A percentile compares a stretch with the other conserved stretches of the same genome.
Conservation (phyloP, 2,329 filamentous ascomycete genomes). For the Arthrobotrys iridis region DNA sequence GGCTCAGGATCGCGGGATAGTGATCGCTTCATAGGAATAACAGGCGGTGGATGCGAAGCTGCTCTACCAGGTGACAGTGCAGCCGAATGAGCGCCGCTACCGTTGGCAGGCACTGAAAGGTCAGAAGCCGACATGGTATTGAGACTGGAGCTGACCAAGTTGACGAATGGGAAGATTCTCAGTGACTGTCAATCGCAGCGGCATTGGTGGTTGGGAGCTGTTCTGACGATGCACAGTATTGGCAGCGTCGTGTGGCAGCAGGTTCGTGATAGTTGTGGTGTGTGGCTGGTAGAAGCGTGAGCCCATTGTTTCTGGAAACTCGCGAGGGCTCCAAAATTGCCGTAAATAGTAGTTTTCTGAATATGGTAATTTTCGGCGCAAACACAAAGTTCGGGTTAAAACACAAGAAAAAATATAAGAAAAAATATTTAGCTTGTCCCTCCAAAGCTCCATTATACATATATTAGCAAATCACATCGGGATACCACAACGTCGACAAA, state of each 20-base stretch:
- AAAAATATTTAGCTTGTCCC: slow-evolving; percentile 8
- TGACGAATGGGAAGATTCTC: not conserved
- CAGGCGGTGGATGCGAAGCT: slow-evolving; percentile 48
- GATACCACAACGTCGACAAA: too few relatives aligned
- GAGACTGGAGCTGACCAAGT: not conserved
- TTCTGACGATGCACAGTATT: not conserved
- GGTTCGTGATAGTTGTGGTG: not conserved
- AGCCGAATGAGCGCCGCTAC: slow-evolving; percentile 10
- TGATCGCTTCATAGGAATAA: slow-evolving; percentile 51
- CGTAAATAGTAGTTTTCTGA: slow-evolving; percentile 31
- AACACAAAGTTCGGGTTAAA: slow-evolving; percentile 17
- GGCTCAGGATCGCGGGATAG: slow-evolving; percentile 49
- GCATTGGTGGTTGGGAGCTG: not conserved
- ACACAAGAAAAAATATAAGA: slow-evolving; percentile 18
- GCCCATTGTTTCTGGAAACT: slow-evolving; percentile 31
- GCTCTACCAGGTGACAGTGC: slow-evolving; percentile 29
- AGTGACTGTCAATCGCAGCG: not conserved
- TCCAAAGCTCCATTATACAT: not conserved
- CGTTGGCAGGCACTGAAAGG: slow-evolving; percentile 33
- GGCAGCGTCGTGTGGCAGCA: not conserved
- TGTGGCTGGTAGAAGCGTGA: not conserved
- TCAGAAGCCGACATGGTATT: slow-evolving; percentile 28
- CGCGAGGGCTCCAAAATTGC: slow-evolving; percentile 42
- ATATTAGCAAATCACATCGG: not conserved
- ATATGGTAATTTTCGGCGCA: slow-evolving; percentile 41